phyloP scores from a whole-genome alignment of 2,329 filamentous ascomycete genomes.

The Trichophyton mentagrophytes region DNA sequence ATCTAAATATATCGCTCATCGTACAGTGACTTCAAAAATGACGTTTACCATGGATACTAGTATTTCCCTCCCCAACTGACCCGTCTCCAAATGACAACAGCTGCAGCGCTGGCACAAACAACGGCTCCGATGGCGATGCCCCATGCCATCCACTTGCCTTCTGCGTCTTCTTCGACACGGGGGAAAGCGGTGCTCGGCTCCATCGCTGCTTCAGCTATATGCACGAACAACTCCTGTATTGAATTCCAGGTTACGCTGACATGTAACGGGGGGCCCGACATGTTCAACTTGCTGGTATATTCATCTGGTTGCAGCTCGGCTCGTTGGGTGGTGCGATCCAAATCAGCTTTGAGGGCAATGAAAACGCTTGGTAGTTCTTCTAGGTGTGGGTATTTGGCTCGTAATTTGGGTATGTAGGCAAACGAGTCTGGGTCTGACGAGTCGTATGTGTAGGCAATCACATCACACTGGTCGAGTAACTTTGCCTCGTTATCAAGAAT shows the following conservation, averaged over 20 bases:
- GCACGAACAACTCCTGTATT: slow-evolving; percentile 87
- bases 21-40: neutral
- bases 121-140: slow-evolving; percentile 73
- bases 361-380: slow-evolving; percentile 86
- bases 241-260: slow-evolving; percentile 91
- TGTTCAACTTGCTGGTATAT: slow-evolving; percentile 72
- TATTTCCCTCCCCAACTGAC: slow-evolving; percentile 26
- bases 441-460: slow-evolving; percentile 92
- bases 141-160: slow-evolving; percentile 67
- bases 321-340: slow-evolving; percentile 92
- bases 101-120: slow-evolving; percentile 45
- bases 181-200: slow-evolving; percentile 82
- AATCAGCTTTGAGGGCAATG: slow-evolving; percentile 85
- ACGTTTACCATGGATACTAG: neutral
- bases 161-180: slow-evolving; percentile 67
- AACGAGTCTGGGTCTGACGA: slow-evolving; percentile 95
- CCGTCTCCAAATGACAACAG: slow-evolving; percentile 48
- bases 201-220: slow-evolving; percentile 79
- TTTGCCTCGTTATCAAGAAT: slow-evolving; percentile 86
- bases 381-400: slow-evolving; percentile 66
- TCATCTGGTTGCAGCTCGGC: slow-evolving; percentile 83
- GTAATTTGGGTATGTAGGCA: slow-evolving; percentile 71
- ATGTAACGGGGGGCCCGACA: slow-evolving; percentile 74
- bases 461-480: slow-evolving; percentile 72
- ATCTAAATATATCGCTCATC: slow-evolving; percentile 4